Evolutionary conservation across 2,329 filamentous ascomycete genomes (phyloP).

Genomic region (Cercospora citrullina): DNA sequence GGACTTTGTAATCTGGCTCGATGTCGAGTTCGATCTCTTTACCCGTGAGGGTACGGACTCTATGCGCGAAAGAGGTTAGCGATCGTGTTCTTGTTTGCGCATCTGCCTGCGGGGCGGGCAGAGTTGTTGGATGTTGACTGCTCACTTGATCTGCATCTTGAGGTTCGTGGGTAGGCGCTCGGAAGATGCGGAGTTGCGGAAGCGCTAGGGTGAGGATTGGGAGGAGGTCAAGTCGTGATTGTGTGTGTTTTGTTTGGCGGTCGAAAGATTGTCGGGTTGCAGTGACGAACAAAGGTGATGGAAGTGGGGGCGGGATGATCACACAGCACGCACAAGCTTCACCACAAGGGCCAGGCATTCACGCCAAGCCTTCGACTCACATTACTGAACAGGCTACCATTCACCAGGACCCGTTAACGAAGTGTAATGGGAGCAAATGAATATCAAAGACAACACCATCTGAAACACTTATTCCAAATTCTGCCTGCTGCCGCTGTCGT

Average conservation of each 20-base stretch:
- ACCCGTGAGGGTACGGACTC: slow-evolving; percentile 94
- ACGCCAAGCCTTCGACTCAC: slow-evolving; percentile 1
- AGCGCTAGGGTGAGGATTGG: background rate
- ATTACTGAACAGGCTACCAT: background rate
- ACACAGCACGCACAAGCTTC: background rate
- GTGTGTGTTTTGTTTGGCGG: background rate
- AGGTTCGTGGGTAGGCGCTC: background rate
- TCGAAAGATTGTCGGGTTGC: background rate
- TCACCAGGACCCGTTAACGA: background rate
- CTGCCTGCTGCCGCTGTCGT: background rate
- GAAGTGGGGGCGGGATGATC: slow-evolving; percentile 9
- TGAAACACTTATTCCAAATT: background rate
- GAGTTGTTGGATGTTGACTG: background rate
- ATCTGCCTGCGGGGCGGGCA: background rate
- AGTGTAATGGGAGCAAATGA: background rate
- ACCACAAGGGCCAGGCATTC: slow-evolving; percentile 1
- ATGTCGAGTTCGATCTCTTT: slow-evolving; percentile 99
- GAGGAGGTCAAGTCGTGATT: background rate
- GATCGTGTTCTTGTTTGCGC: background rate
- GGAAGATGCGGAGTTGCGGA: no score
- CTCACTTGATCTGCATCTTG: slow-evolving; percentile 7
- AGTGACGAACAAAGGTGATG: slow-evolving; percentile 7
- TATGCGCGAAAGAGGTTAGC: slow-evolving; percentile 42
- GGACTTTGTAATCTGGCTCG: slow-evolving; percentile 90
- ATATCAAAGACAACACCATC: background rate